Conservation (phyloP, 2,329 filamentous ascomycete genomes). For the Orbilia brochopaga region DNA sequence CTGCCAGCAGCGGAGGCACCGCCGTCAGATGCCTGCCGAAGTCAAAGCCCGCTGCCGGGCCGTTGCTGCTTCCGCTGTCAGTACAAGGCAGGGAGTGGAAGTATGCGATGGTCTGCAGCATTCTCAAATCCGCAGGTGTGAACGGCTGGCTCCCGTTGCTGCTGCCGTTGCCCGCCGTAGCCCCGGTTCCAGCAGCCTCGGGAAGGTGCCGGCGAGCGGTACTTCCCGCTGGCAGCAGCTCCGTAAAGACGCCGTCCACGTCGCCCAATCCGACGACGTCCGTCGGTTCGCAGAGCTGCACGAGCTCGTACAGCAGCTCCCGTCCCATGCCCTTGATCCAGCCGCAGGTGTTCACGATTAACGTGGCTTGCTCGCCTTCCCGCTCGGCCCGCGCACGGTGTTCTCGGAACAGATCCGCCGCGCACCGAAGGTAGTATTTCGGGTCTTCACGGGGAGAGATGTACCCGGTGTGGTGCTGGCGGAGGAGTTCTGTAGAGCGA, state of each 20-base stretch:
- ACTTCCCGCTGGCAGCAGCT: conserved; percentile 24
- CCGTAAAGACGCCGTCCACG: conserved; percentile 39
- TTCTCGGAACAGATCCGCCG: conserved; percentile 67
- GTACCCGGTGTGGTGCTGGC: conserved; percentile 71
- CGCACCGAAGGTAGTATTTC: conserved; percentile 70
- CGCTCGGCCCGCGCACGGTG: conserved; percentile 59
- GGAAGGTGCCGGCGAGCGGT: conserved; percentile 21
- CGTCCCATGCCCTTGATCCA: conserved; percentile 76
- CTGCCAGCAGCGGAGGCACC: conserved; percentile 67
- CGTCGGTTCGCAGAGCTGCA: conserved; percentile 64
- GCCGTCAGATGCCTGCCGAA: conserved; percentile 64
- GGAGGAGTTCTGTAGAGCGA: conserved; percentile 59
- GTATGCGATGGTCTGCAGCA: conserved; percentile 81
- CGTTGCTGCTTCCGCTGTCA: conserved; percentile 10
- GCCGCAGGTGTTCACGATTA: conserved; percentile 72
- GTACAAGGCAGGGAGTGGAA: conserved; percentile 64
- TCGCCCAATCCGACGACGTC: conserved; percentile 63
- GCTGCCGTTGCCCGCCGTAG: conserved; percentile 63
- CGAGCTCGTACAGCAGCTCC: conserved; percentile 67
- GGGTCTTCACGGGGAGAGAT: conserved; percentile 71
- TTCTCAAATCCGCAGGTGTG: conserved; percentile 68
- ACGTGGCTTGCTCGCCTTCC: conserved; percentile 53
- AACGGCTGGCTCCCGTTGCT: conserved; percentile 60
- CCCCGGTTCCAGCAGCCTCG: conserved; percentile 6
- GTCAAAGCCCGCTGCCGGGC: conserved; percentile 45